These are phyloP conservation scores for Fusarium praegraminearum DNA, from an alignment of 2,329 filamentous ascomycete genomes.

Conservation along the genomic window DNA sequence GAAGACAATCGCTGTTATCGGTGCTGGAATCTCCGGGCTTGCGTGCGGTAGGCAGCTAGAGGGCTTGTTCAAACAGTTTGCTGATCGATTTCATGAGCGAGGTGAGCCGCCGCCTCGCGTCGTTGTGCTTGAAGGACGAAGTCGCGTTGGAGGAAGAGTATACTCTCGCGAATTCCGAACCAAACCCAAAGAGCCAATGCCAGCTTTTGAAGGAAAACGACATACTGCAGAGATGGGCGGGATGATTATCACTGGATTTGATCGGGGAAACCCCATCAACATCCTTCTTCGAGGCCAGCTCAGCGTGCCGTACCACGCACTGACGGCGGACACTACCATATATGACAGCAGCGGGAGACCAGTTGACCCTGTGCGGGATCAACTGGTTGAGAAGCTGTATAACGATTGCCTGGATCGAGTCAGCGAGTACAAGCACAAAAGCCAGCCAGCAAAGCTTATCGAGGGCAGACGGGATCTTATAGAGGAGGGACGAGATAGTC, in stretches of 20 bases:
- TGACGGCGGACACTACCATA: constrained; percentile 84
- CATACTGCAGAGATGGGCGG: constrained; percentile 96
- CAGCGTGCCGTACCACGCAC: constrained; percentile 83
- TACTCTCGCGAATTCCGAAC: constrained; percentile 81
- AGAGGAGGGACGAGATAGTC: constrained; percentile 83
- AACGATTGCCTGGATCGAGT: constrained; percentile 95
- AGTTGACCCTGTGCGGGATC: constrained; percentile 82
- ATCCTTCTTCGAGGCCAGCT: constrained; percentile 91
- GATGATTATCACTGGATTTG: constrained; percentile 98
- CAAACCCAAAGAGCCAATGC: constrained; percentile 65
- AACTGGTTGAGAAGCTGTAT: constrained; percentile 89
- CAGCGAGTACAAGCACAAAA: constrained; percentile 88
- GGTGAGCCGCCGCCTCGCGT: constrained; percentile 79
- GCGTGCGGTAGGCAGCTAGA: constrained; percentile 93
- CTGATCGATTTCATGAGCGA: constrained; percentile 71
- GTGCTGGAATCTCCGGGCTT: constrained; percentile 93
- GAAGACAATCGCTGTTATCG: constrained; percentile 86
- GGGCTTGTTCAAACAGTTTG: constrained; percentile 84
- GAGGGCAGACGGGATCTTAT: constrained; percentile 87
- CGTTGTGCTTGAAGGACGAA: constrained; percentile 86
- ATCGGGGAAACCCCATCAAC: constrained; percentile 93
- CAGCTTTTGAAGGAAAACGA: constrained; percentile 66
- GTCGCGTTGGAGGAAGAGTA: constrained; percentile 89
- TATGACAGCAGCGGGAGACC: constrained; percentile 86
- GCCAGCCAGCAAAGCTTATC: constrained; percentile 75